Percentiles rank a stretch among this genome's conserved stretches.
Evolutionary conservation across 2,329 filamentous ascomycete species (phyloP).

Genomic region (Atkinsonella texensis): DNA sequence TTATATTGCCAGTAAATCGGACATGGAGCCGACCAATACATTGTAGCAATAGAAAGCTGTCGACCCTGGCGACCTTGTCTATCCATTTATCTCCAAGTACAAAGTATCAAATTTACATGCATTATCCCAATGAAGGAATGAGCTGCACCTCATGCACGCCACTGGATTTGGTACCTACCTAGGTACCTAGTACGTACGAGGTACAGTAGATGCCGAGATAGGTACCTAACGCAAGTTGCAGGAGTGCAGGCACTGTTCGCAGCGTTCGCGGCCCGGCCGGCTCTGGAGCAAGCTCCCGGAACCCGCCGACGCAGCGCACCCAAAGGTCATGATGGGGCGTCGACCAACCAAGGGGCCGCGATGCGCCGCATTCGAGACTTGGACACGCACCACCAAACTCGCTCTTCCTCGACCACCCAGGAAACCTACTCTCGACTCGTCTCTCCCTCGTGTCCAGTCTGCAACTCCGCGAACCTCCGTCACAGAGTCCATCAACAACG

Average conservation of each 20-base stretch:
- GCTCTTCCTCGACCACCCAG: neutral
- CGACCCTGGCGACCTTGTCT: no score
- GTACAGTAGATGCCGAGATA: no score
- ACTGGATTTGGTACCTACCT: no score
- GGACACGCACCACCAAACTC: conserved; percentile 5
- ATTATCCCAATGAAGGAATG: no score
- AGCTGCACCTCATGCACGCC: no score
- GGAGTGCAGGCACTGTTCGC: no score
- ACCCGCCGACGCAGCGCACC: neutral
- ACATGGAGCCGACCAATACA: neutral
- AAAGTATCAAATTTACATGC: no score
- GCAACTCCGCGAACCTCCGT: neutral
- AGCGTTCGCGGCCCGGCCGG: no score
- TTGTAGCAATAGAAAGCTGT: neutral
- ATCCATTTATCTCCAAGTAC: no score
- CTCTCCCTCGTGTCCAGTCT: neutral
- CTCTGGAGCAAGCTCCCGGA: neutral
- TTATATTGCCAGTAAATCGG: neutral
- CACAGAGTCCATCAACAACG: neutral
- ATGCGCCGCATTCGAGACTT: conserved; percentile 7
- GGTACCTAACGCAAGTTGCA: no score
- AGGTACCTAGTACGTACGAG: no score
- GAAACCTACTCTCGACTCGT: neutral
- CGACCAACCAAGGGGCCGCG: conserved; percentile 8
- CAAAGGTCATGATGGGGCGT: conserved; percentile 11